Evolutionary conservation across 192 early-diverging fungal genomes (phyloP), one percentile per base, ranked within the genome.

Genomic region (Backusella westeae): DNA sequence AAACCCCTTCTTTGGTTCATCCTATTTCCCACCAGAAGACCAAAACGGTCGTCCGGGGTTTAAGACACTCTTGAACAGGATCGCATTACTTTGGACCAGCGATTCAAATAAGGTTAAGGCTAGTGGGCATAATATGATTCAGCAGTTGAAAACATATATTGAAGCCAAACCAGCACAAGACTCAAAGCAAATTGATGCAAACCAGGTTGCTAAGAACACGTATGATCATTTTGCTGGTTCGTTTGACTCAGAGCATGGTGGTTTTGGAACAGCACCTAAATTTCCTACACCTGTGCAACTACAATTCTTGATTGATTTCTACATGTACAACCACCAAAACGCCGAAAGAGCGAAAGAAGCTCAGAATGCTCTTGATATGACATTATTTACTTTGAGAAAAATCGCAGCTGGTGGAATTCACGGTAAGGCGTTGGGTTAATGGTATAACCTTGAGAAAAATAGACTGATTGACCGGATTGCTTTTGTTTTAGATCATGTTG

Each of bases 241-340:
- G 2, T 89, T 83, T 80, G 90, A 91, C 71, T 19, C 34, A 23
- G 71, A 71, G 0, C n/a, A 83, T 68, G 90, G 90, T 36, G 90
- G 90, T 10, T 91, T 91, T 67, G 84, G 84, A 46, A 72, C 74
- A 46, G 87, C 87, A 17, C 90, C 90, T 1, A 91, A 91, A 74
- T 91, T 91, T 71, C 88, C 89, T 21, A 88, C 87, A 0, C 88
- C 90, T 19, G 88, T 86, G 9, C 75, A 84, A 65, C 71, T 91
- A 29, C 49, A 85, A 21, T 91, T 90, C 75, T 71, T 91, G 15
- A 70, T 91, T 36, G 77, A 81, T n/a, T 87, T 84, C 59, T 66
- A 84, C 72, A 74, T 67, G 32, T 85, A 82, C 49, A 69, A 72
- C 44, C 53, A 75, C 0, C 9, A 71, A 23, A 38, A 35, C 32